Evolutionary conservation across 2,329 filamentous ascomycete species (phyloP).

Genomic region (Stagonosporopsis vannaccii): DNA sequence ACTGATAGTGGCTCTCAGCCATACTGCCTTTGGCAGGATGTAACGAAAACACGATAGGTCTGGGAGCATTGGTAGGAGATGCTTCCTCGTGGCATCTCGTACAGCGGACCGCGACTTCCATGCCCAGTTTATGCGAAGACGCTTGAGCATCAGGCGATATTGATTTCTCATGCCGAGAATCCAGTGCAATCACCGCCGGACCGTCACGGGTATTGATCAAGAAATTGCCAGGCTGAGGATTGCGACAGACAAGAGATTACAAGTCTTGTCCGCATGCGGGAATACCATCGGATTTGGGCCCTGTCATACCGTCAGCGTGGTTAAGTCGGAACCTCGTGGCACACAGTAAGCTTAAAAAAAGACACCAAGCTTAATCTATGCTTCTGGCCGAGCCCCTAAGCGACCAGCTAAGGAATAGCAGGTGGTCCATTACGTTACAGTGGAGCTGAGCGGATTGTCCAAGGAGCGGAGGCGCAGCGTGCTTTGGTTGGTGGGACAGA

Average conservation of each 20-base stretch:
- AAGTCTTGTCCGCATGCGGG: slow-evolving; percentile 1
- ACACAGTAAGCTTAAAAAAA: slow-evolving; percentile 47
- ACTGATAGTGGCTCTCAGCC: slow-evolving; percentile 23
- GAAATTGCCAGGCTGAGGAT: neutral
- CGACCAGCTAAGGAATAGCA: slow-evolving; percentile 32
- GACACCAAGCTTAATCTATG: slow-evolving; percentile 41
- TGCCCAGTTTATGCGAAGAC: slow-evolving; percentile 14
- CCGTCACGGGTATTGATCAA: slow-evolving; percentile 4
- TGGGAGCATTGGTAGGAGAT: slow-evolving; percentile 16
- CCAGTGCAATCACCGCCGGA: slow-evolving; percentile 9
- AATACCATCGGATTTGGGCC: slow-evolving; percentile 2
- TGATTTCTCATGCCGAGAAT: slow-evolving; percentile 8
- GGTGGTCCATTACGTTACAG: slow-evolving; percentile 38
- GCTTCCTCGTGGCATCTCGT: neutral
- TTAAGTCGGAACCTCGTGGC: slow-evolving; percentile 35
- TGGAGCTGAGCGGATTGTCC: slow-evolving; percentile 43
- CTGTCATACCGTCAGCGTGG: slow-evolving; percentile 23
- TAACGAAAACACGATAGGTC: slow-evolving; percentile 20
- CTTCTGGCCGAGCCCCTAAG: slow-evolving; percentile 30
- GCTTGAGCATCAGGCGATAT: slow-evolving; percentile 13
- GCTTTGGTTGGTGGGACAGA: slow-evolving; percentile 25
- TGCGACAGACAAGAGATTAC: slow-evolving; percentile 4
- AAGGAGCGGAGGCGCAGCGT: slow-evolving; percentile 26
- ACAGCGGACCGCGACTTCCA: slow-evolving; percentile 1
- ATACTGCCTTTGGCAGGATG: slow-evolving; percentile 30